These are phyloP conservation scores for Boletus speciosus DNA, from an alignment of 768 basidiomycete species.

Conservation along the genomic window DNA sequence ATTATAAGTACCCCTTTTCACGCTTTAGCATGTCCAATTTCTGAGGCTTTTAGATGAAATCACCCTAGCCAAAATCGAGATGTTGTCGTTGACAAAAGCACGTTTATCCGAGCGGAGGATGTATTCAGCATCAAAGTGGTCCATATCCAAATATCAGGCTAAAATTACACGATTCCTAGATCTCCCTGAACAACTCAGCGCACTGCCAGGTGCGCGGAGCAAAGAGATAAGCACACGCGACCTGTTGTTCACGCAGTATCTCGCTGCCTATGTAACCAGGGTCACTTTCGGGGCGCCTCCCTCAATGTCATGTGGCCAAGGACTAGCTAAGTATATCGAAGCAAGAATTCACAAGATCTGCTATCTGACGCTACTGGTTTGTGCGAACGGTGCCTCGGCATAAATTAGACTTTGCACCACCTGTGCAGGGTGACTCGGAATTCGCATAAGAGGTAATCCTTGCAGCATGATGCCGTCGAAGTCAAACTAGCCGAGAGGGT, in stretches of 20 bases:
- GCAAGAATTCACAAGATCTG: neutral
- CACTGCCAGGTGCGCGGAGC: neutral
- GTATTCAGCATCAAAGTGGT: too few relatives aligned
- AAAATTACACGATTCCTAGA: neutral
- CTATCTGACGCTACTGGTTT: neutral
- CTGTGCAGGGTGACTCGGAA: neutral
- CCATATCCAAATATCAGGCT: neutral
- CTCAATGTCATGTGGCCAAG: neutral
- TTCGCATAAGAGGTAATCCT: neutral
- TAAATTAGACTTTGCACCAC: neutral
- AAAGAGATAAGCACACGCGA: neutral
- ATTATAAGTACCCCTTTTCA: neutral
- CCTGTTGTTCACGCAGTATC: neutral
- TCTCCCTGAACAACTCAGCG: neutral
- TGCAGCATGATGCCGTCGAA: neutral
- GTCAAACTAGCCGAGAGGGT: neutral
- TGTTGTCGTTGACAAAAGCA: neutral
- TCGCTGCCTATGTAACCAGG: neutral
- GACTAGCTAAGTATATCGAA: neutral
- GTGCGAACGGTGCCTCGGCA: neutral
- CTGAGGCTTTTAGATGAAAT: neutral
- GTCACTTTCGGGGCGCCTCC: neutral
- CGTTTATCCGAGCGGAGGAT: neutral
- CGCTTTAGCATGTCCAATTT: neutral
- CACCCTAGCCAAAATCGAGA: too few relatives aligned